Evolutionary conservation across 306 rosid species (phyloP), one percentile per base, ranked within the genome.

Genomic region (Cucumis melo): DNA sequence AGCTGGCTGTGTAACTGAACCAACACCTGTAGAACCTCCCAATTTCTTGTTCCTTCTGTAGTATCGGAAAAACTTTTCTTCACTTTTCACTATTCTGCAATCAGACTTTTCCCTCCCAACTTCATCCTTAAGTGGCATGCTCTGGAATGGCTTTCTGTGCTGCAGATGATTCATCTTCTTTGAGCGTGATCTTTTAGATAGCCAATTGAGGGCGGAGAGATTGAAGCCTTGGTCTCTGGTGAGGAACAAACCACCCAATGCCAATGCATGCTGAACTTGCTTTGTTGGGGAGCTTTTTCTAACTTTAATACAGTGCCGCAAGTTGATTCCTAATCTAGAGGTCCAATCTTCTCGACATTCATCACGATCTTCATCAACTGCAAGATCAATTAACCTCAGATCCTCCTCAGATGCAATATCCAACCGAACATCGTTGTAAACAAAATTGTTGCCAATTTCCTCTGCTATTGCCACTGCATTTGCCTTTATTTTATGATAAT

Each of bases 261-360:
- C 80, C 74, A 92, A 80, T 57, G 92, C 86, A 84, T 85, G 92
- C 87, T 81, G 89, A 81, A 84, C 84, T 80, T 86, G 92, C 87
- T 87, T 83, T 27, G 90, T 81, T 78, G 91, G 82, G 39, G 87
- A 85, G 71, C 79, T 94, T 82, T 89, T 90, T 83, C 91, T 92
- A 50, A 88, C 84, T 72, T 84, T 89, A 75, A 92, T 91, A 86
- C 96, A 94, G 78, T 81, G 74, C 60, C 82, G 88, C 75, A 94
- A 82, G 87, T 94, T 94, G 78, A 94, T 86, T 77, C 96, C 98
- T 75, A 94, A 82, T 83, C 83, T 83, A 54, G 98, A 92, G 56
- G 99, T 94, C 99, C 99, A 94, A 83, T 94, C 98, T 81, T 83
- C 88, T 81, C 88, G 89, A 79, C 86, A 82, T 57, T 85, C 91